These are phyloP conservation scores for Trametes sanguinea DNA, from an alignment of 768 basidiomycete species.

Conservation along the genomic window DNA sequence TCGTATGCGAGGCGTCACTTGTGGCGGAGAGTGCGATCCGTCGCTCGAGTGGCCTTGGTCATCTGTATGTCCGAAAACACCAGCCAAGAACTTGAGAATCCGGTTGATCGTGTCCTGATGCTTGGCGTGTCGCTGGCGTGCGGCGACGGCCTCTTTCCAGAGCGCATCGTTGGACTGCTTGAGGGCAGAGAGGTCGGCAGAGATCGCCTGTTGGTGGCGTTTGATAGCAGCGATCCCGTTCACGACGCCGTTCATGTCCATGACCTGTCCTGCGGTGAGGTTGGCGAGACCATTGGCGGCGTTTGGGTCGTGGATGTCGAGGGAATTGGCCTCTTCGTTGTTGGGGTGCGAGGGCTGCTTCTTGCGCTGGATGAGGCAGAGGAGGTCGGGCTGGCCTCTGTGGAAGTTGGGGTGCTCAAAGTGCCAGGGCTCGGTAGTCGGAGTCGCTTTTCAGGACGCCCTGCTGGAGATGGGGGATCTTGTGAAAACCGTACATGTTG, in stretches of 20 bases:
- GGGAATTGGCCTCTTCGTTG: slow-evolving; percentile 28
- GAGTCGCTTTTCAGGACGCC: slow-evolving; percentile 85
- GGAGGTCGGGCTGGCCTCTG: slow-evolving; percentile 83
- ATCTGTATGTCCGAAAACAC: slow-evolving; percentile 71
- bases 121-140: slow-evolving; percentile 81
- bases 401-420: slow-evolving; percentile 91
- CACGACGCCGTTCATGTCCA: slow-evolving; percentile 80
- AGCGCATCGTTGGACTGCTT: slow-evolving; percentile 84
- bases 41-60: slow-evolving; percentile 41
- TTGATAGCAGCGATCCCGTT: slow-evolving; percentile 85
- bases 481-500: slow-evolving; percentile 96
- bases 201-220: slow-evolving; percentile 90
- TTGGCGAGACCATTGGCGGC: slow-evolving; percentile 14
- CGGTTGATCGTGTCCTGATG: slow-evolving; percentile 96
- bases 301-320: slow-evolving; percentile 26
- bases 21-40: slow-evolving; percentile 35
- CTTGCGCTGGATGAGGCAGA: slow-evolving; percentile 88
- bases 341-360: slow-evolving; percentile 48
- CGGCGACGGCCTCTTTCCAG: slow-evolving; percentile 89
- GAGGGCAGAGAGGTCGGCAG: slow-evolving; percentile 83
- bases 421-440: slow-evolving; percentile 85
- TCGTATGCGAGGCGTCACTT: slow-evolving; percentile 51
- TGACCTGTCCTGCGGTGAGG: slow-evolving; percentile 48
- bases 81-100: slow-evolving; percentile 92
- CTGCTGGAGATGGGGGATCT: slow-evolving; percentile 94